A percentile compares a stretch with the other conserved stretches of the same genome.
Evolutionary conservation across 2,329 filamentous ascomycete species (phyloP).

Genomic region (Coniochaeta sp.): DNA sequence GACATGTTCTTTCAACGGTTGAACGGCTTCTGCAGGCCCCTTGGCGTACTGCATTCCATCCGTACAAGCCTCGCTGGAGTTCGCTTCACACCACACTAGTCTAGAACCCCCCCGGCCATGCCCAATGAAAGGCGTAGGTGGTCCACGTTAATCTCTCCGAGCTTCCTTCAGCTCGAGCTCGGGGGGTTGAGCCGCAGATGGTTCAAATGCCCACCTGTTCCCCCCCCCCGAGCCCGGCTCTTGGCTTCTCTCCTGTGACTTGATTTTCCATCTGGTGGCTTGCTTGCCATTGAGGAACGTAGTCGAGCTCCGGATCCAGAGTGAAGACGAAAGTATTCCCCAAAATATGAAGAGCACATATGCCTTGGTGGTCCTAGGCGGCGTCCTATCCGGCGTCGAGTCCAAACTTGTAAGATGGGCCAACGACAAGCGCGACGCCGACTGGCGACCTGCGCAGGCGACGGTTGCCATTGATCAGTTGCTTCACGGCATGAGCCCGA

Average conservation of each 20-base stretch:
- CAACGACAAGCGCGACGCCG: conserved; percentile 9
- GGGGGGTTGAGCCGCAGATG: background rate
- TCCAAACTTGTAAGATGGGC: conserved; percentile 18
- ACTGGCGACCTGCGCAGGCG: conserved; percentile 17
- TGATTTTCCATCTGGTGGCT: background rate
- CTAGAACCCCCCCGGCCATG: background rate
- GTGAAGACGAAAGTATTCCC: background rate
- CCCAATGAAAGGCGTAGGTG: background rate
- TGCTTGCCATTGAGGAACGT: background rate
- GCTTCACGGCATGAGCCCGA: conserved; percentile 10
- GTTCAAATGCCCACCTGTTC: background rate
- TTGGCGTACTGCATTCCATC: background rate
- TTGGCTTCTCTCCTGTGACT: background rate
- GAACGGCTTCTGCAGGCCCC: background rate
- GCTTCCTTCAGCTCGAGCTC: background rate
- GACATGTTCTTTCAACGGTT: background rate
- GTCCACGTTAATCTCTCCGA: background rate
- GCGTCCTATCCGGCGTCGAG: conserved; percentile 10
- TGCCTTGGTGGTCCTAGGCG: conserved; percentile 13
- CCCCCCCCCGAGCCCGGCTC: background rate
- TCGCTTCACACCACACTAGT: background rate
- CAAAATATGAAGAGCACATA: conserved; percentile 17
- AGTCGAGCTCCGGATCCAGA: background rate
- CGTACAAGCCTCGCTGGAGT: background rate
- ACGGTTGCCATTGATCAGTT: conserved; percentile 15